phyloP scores from a whole-genome alignment of 148 eudicot genomes.

The Vaccinium vitisidaea region DNA sequence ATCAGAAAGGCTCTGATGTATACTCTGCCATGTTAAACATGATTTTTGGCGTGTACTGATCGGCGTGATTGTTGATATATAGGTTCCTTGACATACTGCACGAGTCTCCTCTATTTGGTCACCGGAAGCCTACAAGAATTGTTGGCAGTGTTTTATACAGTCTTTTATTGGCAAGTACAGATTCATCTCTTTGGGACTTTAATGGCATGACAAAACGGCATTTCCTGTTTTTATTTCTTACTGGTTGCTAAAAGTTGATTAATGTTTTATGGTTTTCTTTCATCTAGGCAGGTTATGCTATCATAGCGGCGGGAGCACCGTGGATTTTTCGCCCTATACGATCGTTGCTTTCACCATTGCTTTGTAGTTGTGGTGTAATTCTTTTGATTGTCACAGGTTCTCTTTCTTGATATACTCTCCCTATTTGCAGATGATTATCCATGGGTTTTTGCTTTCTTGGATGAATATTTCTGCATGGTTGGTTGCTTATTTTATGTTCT shows the following conservation, averaged over 20 bases:
- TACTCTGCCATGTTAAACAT: not conserved
- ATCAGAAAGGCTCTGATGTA: not conserved
- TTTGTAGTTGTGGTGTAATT: slow-evolving; percentile 80
- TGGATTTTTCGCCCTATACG: slow-evolving; percentile 67
- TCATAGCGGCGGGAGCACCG: slow-evolving; percentile 72
- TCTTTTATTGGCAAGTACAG: slow-evolving; percentile 75
- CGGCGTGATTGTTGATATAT: slow-evolving; percentile 10
- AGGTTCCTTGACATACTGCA: slow-evolving; percentile 91
- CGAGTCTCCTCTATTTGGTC: slow-evolving; percentile 90
- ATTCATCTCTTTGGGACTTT: slow-evolving; percentile 2
- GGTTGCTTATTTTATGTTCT: not conserved
- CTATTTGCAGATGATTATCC: not conserved
- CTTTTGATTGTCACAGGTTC: slow-evolving; percentile 79
- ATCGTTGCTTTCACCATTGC: slow-evolving; percentile 55
- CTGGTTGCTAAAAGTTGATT: not conserved
- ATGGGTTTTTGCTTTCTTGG: not conserved
- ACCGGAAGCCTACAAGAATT: slow-evolving; percentile 76
- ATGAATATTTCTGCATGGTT: not conserved
- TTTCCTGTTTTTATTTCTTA: not conserved
- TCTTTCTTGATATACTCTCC: slow-evolving; percentile 1
- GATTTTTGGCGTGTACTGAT: slow-evolving; percentile 18
- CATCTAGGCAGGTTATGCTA: slow-evolving; percentile 86
- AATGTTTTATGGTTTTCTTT: slow-evolving; percentile 21
- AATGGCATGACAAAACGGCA: not conserved
- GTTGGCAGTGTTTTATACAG: slow-evolving; percentile 76